Evolutionary conservation across 164 flowering plant genomes (phyloP).

Genomic region (Sextonia rubra): DNA sequence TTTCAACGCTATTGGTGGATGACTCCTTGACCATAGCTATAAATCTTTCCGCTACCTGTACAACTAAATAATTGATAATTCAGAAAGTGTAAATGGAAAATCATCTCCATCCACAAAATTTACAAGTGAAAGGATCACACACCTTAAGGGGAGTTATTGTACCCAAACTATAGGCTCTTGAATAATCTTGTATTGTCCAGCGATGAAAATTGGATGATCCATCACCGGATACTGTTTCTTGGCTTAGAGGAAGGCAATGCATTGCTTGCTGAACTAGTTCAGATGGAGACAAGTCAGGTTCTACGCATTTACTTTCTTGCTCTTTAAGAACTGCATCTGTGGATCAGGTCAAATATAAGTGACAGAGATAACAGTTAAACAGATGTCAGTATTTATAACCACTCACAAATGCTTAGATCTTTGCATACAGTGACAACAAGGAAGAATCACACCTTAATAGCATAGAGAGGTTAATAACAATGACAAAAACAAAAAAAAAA

Average conservation of each 20-base stretch:
- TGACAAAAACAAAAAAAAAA: not conserved
- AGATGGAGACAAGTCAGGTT: slow-evolving; percentile 39
- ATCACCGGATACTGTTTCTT: slow-evolving; percentile 10
- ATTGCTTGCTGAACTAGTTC: slow-evolving; percentile 57
- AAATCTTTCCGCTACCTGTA: slow-evolving; percentile 71
- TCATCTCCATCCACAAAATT: not conserved
- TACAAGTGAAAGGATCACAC: slow-evolving; percentile 8
- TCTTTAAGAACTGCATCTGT: slow-evolving; percentile 36
- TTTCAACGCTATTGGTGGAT: slow-evolving; percentile 36
- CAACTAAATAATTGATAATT: slow-evolving; percentile 7
- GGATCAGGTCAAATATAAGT: slow-evolving; percentile 4
- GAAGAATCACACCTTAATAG: not conserved
- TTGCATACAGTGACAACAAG: not conserved
- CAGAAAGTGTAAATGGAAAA: not conserved
- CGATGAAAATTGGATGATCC: slow-evolving; percentile 33
- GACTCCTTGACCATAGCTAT: slow-evolving; percentile 55
- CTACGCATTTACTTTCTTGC: slow-evolving; percentile 37
- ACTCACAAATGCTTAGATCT: not conserved
- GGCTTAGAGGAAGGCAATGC: slow-evolving; percentile 38
- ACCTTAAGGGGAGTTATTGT: slow-evolving; percentile 68
- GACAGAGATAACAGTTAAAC: not conserved
- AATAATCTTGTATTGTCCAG: slow-evolving; percentile 78
- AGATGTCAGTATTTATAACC: not conserved
- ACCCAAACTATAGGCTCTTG: slow-evolving; percentile 63
- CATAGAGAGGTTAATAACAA: not conserved